phyloP scores from a whole-genome alignment of 2,329 filamentous ascomycete species.

The Fusarium sp. region DNA sequence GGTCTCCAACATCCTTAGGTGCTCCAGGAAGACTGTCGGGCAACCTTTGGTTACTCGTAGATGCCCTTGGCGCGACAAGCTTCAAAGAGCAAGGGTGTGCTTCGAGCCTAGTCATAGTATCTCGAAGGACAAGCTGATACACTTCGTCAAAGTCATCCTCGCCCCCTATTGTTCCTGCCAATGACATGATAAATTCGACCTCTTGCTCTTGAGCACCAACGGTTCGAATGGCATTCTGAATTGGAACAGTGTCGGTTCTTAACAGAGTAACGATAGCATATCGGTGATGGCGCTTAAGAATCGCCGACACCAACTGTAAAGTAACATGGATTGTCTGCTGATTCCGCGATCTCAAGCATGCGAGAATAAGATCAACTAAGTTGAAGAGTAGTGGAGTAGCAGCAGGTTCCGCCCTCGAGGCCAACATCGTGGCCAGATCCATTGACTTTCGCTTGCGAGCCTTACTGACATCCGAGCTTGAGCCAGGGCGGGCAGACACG shows the following conservation, averaged over 20 bases:
- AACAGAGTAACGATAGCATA: conserved; percentile 86
- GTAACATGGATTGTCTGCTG: conserved; percentile 92
- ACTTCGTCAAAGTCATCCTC: conserved; percentile 78
- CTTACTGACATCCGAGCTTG: conserved; percentile 71
- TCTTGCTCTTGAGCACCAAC: conserved; percentile 82
- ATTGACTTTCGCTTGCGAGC: conserved; percentile 89
- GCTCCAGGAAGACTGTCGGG: conserved; percentile 71
- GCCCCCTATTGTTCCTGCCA: conserved; percentile 77
- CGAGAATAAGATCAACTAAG: conserved; percentile 88
- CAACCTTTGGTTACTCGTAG: conserved; percentile 68
- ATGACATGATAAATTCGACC: conserved; percentile 76
- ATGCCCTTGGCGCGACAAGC: conserved; percentile 73
- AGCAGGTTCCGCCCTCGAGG: conserved; percentile 78
- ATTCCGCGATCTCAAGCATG: conserved; percentile 86
- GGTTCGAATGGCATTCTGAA: conserved; percentile 71
- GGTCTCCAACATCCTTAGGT: conserved; percentile 70
- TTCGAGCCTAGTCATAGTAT: conserved; percentile 77
- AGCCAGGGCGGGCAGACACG: conserved; percentile 53
- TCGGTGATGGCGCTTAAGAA: conserved; percentile 87
- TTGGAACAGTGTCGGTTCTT: conserved; percentile 71
- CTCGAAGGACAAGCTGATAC: conserved; percentile 79
- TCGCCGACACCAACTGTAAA: conserved; percentile 85
- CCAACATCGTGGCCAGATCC: conserved; percentile 84
- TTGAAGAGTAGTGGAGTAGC: conserved; percentile 91
- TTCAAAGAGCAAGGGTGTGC: conserved; percentile 79